Conservation (phyloP, 1,139 yeast genomes). For the Citeromyces hawaiiensis region DNA sequence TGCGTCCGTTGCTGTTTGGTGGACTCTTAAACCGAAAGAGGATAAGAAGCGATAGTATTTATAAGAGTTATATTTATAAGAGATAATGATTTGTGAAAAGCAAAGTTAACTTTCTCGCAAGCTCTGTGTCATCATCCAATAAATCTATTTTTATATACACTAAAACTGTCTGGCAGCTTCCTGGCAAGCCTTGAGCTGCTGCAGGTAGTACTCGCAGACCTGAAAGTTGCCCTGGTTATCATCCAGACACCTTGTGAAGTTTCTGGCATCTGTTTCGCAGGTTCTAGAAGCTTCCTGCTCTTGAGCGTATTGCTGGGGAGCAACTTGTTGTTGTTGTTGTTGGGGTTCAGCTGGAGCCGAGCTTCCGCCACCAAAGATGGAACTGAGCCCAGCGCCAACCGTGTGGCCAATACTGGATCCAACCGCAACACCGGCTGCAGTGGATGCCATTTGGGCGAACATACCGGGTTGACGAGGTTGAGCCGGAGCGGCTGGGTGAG, state of each 20-base stretch:
- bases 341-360: constrained; percentile 36
- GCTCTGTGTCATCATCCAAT: too few relatives aligned
- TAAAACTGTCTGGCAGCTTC: constrained; percentile 80
- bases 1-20: constrained; percentile 4
- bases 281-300: constrained; percentile 39
- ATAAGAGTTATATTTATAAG: not conserved
- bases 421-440: constrained; percentile 99
- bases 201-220: constrained; percentile 91
- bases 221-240: constrained; percentile 94
- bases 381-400: constrained; percentile 83
- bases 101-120: too few relatives aligned
- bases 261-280: constrained; percentile 90
- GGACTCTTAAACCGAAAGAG: constrained; percentile 5
- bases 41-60: not conserved
- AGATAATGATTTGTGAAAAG: too few relatives aligned
- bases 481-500: constrained; percentile 24
- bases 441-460: constrained; percentile 94
- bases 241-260: constrained; percentile 88
- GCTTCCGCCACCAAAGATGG: constrained; percentile 79
- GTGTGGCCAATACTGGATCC: constrained; percentile 97
- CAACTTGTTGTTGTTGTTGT: constrained; percentile 27
- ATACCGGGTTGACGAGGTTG: constrained; percentile 71
- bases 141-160: constrained; percentile 2
- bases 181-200: constrained; percentile 95
- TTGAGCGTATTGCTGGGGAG: constrained; percentile 16